Conservation (phyloP, 2,329 filamentous ascomycete genomes). For the Colletotrichum agaves region DNA sequence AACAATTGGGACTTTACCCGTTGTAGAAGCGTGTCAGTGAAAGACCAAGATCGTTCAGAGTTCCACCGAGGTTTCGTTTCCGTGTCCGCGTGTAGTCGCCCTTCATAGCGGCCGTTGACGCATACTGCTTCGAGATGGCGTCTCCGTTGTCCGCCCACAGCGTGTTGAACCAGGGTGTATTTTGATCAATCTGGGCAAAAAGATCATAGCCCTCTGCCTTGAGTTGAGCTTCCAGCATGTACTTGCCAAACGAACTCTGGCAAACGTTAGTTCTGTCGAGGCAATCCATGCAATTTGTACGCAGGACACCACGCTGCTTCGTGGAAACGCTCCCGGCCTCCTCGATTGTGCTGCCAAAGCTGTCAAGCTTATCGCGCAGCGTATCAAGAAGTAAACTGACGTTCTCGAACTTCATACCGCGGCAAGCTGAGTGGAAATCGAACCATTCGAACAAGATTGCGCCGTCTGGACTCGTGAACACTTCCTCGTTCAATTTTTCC, state of each 20-base stretch:
- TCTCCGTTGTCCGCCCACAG: constrained; percentile 99
- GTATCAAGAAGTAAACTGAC: constrained; percentile 81
- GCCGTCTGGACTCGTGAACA: constrained; percentile 53
- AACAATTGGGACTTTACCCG: constrained; percentile 58
- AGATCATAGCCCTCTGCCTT: constrained; percentile 80
- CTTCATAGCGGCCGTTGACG: constrained; percentile 94
- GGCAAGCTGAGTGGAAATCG: constrained; percentile 92
- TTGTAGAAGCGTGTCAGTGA: constrained; percentile 82
- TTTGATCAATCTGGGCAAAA: constrained; percentile 78
- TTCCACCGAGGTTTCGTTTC: constrained; percentile 90
- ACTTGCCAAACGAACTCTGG: constrained; percentile 88
- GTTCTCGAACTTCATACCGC: constrained; percentile 98
- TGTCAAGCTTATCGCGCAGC: constrained; percentile 73
- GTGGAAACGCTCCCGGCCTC: constrained; percentile 53
- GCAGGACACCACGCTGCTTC: constrained; percentile 79
- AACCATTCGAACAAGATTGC: constrained; percentile 90
- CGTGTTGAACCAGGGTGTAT: constrained; percentile 93
- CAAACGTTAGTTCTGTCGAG: constrained; percentile 96
- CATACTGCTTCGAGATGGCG: constrained; percentile 94
- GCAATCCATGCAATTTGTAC: constrained; percentile 99
- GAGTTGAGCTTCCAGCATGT: constrained; percentile 83
- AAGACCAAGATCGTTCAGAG: constrained; percentile 88
- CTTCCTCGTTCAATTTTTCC: constrained; percentile 72
- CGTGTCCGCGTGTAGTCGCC: constrained; percentile 94
- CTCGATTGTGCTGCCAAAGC: constrained; percentile 76